Percentiles rank a stretch among this genome's conserved stretches.
Evolutionary conservation across 768 basidiomycete species (phyloP).

Genomic region (Tylopilus intermedius): DNA sequence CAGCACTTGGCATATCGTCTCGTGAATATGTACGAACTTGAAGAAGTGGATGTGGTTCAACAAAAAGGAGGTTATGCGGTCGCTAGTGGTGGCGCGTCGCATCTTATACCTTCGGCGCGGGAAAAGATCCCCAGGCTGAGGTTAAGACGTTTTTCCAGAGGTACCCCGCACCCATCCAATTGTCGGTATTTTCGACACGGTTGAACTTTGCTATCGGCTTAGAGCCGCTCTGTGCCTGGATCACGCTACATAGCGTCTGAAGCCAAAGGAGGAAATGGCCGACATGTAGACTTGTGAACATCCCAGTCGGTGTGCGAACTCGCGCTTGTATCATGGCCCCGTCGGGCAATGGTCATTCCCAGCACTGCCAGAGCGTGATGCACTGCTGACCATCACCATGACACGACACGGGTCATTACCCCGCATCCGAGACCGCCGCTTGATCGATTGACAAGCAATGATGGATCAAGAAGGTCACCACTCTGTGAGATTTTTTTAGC

Average conservation of each 20-base stretch:
- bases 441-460: neutral
- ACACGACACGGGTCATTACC: neutral
- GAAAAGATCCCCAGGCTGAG: neutral
- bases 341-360: neutral
- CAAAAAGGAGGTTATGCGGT: slow-evolving; percentile 15
- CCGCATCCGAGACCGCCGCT: neutral
- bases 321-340: neutral
- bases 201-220: neutral
- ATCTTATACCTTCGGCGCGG: slow-evolving; percentile 12
- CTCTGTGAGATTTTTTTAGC: neutral
- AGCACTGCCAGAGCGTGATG: neutral
- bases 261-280: neutral
- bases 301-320: neutral
- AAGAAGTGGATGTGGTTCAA: no score
- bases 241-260: neutral
- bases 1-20: slow-evolving; percentile 50
- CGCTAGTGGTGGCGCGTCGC: neutral
- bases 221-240: neutral
- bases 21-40: neutral
- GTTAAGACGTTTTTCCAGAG: slow-evolving; percentile 9
- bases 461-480: neutral
- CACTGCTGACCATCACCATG: neutral
- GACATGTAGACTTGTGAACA: neutral
- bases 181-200: neutral
- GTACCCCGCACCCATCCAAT: slow-evolving; percentile 6